Conservation (phyloP, 1,284 basidiomycete species). For the Grifola frondosa region DNA sequence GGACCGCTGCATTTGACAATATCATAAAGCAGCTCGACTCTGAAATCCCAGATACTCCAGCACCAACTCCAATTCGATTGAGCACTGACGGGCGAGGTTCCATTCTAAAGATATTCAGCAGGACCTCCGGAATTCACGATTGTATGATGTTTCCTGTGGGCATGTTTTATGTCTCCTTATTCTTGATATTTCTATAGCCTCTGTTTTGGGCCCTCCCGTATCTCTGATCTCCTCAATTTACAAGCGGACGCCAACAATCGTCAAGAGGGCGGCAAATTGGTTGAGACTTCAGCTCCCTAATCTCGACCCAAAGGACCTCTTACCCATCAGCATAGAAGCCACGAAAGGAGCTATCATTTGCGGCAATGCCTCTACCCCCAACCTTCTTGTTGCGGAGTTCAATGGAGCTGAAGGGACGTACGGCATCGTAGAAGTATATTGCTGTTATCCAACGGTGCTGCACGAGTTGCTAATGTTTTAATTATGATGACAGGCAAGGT, state of each 20-base stretch:
- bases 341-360: slow-evolving; percentile 76
- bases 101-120: slow-evolving; percentile 32
- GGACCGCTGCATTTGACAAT: slow-evolving; percentile 82
- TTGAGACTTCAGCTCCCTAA: slow-evolving; percentile 61
- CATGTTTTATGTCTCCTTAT: neutral
- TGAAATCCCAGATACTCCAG: slow-evolving; percentile 27
- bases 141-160: slow-evolving; percentile 18
- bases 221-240: slow-evolving; percentile 30
- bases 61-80: slow-evolving; percentile 14
- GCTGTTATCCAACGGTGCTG: slow-evolving; percentile 2
- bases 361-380: slow-evolving; percentile 84
- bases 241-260: slow-evolving; percentile 41
- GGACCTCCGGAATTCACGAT: slow-evolving; percentile 28
- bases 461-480: too few species aligned
- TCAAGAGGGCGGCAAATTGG: slow-evolving; percentile 49
- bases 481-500: slow-evolving; percentile 57
- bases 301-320: slow-evolving; percentile 73
- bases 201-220: slow-evolving; percentile 23
- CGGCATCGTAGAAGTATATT: slow-evolving; percentile 65
- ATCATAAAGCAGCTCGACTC: slow-evolving; percentile 75
- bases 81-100: slow-evolving; percentile 25
- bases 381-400: slow-evolving; percentile 79
- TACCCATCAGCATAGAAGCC: slow-evolving; percentile 78
- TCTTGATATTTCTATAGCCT: slow-evolving; percentile 14
- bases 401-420: slow-evolving; percentile 72